Percentiles rank a stretch among this genome's conserved stretches.
phyloP scores from a whole-genome alignment of 345 rosid species.

The Geranium rotundifolium region DNA sequence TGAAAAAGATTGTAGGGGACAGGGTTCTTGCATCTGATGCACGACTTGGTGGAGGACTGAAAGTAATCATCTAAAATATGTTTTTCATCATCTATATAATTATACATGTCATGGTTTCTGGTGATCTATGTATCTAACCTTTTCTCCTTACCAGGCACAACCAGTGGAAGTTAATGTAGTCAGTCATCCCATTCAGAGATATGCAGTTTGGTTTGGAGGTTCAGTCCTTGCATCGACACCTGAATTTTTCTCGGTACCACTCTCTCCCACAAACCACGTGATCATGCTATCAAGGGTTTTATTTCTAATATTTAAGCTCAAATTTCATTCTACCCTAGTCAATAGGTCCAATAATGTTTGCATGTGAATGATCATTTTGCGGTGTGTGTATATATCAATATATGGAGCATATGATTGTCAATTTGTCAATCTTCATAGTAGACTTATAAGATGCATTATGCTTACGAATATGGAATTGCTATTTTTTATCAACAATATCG shows the following conservation, averaged over 20 bases:
- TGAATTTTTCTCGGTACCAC: slow-evolving; percentile 70
- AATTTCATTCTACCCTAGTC: too few species aligned
- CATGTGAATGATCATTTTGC: too few species aligned
- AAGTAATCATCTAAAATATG: slow-evolving; percentile 27
- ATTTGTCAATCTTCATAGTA: too few species aligned
- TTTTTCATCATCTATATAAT: not conserved
- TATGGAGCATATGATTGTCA: too few species aligned
- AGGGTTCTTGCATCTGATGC: slow-evolving; percentile 79
- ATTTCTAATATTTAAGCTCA: not conserved
- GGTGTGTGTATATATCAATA: too few species aligned
- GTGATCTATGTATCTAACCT: not conserved
- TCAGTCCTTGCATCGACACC: slow-evolving; percentile 97
- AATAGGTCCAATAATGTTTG: too few species aligned
- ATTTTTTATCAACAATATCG: too few species aligned
- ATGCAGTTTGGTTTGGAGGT: slow-evolving; percentile 99
- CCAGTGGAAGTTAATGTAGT: slow-evolving; percentile 95
- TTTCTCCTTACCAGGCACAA: slow-evolving; percentile 40
- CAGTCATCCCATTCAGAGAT: slow-evolving; percentile 91
- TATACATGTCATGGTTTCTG: too few species aligned
- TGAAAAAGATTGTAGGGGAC: slow-evolving; percentile 89
- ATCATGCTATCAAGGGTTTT: not conserved
- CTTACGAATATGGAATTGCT: too few species aligned
- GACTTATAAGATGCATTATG: too few species aligned
- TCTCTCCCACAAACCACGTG: slow-evolving; percentile 3
- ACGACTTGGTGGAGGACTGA: slow-evolving; percentile 61